Evolutionary conservation across 352 stramenopile species (phyloP).

Genomic region (Phytophthora melonis): DNA sequence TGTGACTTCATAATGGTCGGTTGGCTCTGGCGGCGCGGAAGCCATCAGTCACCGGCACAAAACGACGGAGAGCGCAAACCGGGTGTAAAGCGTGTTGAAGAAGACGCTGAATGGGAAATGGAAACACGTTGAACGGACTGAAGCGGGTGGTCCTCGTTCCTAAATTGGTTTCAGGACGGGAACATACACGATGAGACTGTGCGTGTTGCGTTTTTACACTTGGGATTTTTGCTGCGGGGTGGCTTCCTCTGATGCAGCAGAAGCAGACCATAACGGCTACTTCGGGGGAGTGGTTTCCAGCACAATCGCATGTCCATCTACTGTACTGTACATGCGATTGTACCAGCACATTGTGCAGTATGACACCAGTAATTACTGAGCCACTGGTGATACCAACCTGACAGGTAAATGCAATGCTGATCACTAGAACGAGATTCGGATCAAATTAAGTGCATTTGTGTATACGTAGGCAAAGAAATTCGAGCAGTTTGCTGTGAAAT

Average conservation of each 20-base stretch:
- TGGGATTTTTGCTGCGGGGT: neutral
- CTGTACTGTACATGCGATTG: too few relatives aligned
- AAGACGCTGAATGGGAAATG: neutral
- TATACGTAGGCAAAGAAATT: neutral
- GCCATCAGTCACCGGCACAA: neutral
- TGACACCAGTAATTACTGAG: too few relatives aligned
- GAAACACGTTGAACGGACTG: neutral
- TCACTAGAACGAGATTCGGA: too few relatives aligned
- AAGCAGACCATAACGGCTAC: neutral
- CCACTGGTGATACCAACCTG: too few relatives aligned
- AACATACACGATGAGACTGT: constrained; percentile 1
- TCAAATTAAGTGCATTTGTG: neutral
- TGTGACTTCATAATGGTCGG: neutral
- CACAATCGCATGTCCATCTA: too few relatives aligned
- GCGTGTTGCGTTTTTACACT: neutral
- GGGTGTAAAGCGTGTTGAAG: neutral
- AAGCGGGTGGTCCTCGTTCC: neutral
- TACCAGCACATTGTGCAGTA: too few relatives aligned
- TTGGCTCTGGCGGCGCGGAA: neutral
- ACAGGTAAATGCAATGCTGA: too few relatives aligned
- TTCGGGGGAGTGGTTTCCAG: neutral
- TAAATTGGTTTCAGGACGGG: neutral
- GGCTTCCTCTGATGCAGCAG: neutral
- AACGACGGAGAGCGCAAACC: neutral
- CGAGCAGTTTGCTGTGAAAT: neutral